Conservation (phyloP, 495 filamentous ascomycete species). For the Terfezia claveryi region DNA sequence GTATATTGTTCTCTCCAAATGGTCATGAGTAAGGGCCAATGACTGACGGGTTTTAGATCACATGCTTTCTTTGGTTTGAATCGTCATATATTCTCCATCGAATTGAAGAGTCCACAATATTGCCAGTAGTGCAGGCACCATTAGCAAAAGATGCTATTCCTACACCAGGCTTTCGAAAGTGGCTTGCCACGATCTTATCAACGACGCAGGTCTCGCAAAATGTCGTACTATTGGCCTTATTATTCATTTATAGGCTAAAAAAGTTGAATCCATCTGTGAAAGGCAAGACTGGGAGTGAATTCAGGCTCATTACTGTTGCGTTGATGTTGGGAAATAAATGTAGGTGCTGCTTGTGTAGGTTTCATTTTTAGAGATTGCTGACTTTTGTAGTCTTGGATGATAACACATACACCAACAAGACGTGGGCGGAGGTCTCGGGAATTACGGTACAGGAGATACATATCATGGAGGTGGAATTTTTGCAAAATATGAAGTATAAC, state of each 20-base stretch:
- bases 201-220: constrained; percentile 97
- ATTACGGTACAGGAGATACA: constrained; percentile 92
- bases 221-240: constrained; percentile 69
- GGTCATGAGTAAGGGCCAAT: neutral
- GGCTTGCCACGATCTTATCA: constrained; percentile 72
- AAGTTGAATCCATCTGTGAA: constrained; percentile 66
- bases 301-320: constrained; percentile 81
- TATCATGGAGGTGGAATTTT: constrained; percentile 97
- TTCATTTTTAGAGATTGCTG: constrained; percentile 2
- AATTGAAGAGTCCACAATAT: constrained; percentile 41
- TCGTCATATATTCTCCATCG: constrained; percentile 49
- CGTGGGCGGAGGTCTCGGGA: constrained; percentile 94
- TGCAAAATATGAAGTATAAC: constrained; percentile 95
- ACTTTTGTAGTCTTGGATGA: constrained; percentile 52
- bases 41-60: constrained; percentile 38
- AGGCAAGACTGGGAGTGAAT: constrained; percentile 85
- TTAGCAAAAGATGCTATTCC: constrained; percentile 56
- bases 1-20: constrained; percentile 24
- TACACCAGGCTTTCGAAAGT: constrained; percentile 63
- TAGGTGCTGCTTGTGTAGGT: constrained; percentile 20
- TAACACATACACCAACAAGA: constrained; percentile 99
- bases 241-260: constrained; percentile 90
- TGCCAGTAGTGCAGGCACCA: constrained; percentile 26
- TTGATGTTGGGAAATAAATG: constrained; percentile 99
- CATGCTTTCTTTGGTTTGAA: constrained; percentile 97